Percentiles rank a stretch among this genome's conserved stretches.
Evolutionary conservation across 1,139 yeast genomes (phyloP).

Genomic region (Starmera stellimalicola): DNA sequence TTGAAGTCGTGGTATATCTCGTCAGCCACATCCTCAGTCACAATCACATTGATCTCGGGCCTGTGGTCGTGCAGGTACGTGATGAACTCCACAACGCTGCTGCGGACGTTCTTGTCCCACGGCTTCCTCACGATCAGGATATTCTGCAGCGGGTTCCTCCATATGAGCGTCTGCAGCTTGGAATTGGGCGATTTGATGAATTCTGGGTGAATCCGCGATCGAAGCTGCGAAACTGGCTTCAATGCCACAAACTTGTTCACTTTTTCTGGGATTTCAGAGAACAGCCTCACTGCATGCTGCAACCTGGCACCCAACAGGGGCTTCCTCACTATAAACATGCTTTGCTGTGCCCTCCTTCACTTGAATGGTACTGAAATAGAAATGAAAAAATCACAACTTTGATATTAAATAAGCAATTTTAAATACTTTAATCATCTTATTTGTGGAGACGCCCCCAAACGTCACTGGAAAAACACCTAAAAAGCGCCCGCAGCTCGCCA

Average conservation of each 20-base stretch:
- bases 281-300: no score
- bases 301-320: no score
- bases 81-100: constrained; percentile 60
- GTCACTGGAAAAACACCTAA: no score
- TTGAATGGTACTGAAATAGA: no score
- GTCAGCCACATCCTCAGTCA: constrained; percentile 67
- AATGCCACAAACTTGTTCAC: constrained; percentile 14
- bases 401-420: no score
- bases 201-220: constrained; percentile 26
- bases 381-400: no score
- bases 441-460: no score
- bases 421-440: no score
- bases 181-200: constrained; percentile 36
- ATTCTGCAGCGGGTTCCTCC: constrained; percentile 52
- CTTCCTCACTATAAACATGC: no score
- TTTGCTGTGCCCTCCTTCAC: no score
- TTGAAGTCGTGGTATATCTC: constrained; percentile 45
- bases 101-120: constrained; percentile 55
- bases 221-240: constrained; percentile 9
- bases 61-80: constrained; percentile 43
- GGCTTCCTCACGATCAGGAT: constrained; percentile 80
- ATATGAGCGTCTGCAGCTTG: constrained; percentile 38
- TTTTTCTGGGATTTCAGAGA: constrained; percentile 16
- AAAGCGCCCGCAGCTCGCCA: no score
- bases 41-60: constrained; percentile 66